phyloP scores from a whole-genome alignment of 1,139 yeast genomes.

The Blastobotrys indianensis region DNA sequence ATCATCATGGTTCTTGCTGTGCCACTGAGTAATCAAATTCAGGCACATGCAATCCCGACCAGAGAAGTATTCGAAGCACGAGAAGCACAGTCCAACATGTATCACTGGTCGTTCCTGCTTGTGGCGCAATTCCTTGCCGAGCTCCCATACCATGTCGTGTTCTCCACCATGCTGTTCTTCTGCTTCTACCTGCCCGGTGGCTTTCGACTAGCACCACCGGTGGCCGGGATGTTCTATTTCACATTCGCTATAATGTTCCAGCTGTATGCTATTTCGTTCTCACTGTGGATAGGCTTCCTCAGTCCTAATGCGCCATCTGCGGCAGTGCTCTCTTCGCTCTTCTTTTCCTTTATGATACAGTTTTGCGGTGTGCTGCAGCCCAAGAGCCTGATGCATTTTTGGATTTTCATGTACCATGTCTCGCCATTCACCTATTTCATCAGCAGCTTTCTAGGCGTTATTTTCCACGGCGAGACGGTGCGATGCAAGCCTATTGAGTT shows the following conservation, averaged over 20 bases:
- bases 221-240: slow-evolving; percentile 53
- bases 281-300: slow-evolving; percentile 48
- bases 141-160: slow-evolving; percentile 50
- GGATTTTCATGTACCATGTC: slow-evolving; percentile 57
- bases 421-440: slow-evolving; percentile 64
- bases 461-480: slow-evolving; percentile 53
- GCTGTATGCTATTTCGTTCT: slow-evolving; percentile 50
- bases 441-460: slow-evolving; percentile 45
- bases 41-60: slow-evolving; percentile 49
- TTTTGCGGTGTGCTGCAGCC: slow-evolving; percentile 67
- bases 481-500: slow-evolving; percentile 47
- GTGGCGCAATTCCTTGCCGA: slow-evolving; percentile 49
- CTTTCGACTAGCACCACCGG: slow-evolving; percentile 41
- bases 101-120: slow-evolving; percentile 56
- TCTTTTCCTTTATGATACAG: slow-evolving; percentile 45
- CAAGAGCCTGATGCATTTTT: slow-evolving; percentile 51
- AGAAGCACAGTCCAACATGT: slow-evolving; percentile 59
- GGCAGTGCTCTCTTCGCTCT: slow-evolving; percentile 48
- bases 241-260: slow-evolving; percentile 52
- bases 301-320: slow-evolving; percentile 63
- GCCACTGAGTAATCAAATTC: slow-evolving; percentile 53
- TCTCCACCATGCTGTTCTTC: slow-evolving; percentile 48
- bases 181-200: slow-evolving; percentile 53
- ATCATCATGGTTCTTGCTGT: slow-evolving; percentile 46
- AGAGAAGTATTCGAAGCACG: slow-evolving; percentile 57